These are phyloP conservation scores for Viola pubescens DNA, from an alignment of 441 rosid genomes.

Conservation along the genomic window DNA sequence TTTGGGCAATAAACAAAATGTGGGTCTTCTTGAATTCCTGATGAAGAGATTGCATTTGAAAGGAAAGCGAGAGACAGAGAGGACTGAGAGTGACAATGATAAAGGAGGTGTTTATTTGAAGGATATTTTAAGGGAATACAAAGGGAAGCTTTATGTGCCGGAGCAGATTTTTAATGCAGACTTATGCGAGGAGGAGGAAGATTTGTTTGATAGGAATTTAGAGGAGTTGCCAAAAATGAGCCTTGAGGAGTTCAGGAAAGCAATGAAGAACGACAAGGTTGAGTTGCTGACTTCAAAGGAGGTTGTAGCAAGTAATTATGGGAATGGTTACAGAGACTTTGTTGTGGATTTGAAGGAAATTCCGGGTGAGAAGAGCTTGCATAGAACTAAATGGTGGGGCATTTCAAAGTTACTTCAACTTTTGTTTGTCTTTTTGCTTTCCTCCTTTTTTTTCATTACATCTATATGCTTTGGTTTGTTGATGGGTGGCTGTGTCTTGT, in stretches of 20 bases:
- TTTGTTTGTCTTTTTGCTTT: slow-evolving; percentile 2
- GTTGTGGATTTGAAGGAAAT: slow-evolving; percentile 76
- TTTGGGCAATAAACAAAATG: slow-evolving; percentile 32
- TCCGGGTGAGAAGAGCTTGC: slow-evolving; percentile 77
- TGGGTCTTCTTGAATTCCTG: slow-evolving; percentile 36
- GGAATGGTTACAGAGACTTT: slow-evolving; percentile 39
- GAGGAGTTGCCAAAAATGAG: slow-evolving; percentile 66
- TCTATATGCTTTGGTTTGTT: slow-evolving; percentile 12
- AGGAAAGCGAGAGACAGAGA: slow-evolving; percentile 24
- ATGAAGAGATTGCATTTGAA: slow-evolving; percentile 39
- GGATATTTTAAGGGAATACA: slow-evolving; percentile 71
- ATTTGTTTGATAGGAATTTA: slow-evolving; percentile 41
- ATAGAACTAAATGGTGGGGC: slow-evolving; percentile 77
- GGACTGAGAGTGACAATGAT: slow-evolving; percentile 22
- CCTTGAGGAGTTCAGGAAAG: slow-evolving; percentile 64
- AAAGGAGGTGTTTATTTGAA: slow-evolving; percentile 60
- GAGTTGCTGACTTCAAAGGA: slow-evolving; percentile 75
- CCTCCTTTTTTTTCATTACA: slow-evolving; percentile 12
- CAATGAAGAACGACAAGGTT: slow-evolving; percentile 55
- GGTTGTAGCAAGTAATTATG: slow-evolving; percentile 21
- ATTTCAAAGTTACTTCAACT: background rate
- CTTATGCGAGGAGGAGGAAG: slow-evolving; percentile 66
- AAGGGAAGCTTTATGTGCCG: slow-evolving; percentile 83
- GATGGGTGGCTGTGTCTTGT: slow-evolving; percentile 16
- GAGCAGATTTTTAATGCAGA: slow-evolving; percentile 70